These are phyloP conservation scores for Solanum okadae DNA, from an alignment of 257 asterid genomes.

Conservation along the genomic window DNA sequence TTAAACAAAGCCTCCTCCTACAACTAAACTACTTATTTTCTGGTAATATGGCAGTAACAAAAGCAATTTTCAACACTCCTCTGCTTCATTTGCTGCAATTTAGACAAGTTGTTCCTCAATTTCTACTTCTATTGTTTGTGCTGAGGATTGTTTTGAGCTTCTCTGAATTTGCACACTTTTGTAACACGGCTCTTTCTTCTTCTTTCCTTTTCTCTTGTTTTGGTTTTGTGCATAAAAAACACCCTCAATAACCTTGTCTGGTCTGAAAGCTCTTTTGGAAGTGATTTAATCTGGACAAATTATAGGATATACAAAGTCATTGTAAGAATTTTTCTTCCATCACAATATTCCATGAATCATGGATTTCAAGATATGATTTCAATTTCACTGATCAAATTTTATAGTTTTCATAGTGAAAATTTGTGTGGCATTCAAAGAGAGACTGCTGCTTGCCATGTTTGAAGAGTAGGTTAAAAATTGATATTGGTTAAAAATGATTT, in stretches of 20 bases:
- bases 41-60: not conserved
- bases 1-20: not conserved
- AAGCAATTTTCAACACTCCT: not conserved
- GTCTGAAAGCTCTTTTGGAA: not conserved
- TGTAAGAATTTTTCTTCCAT: not conserved
- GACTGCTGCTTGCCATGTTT: not conserved
- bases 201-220: not conserved
- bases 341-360: not conserved
- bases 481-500: not conserved
- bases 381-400: not conserved
- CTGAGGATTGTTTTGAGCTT: not conserved
- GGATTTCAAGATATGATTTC: not conserved
- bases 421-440: not conserved
- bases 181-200: not conserved
- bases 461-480: not conserved
- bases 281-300: not conserved
- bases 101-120: not conserved
- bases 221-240: not conserved
- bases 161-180: not conserved
- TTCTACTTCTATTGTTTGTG: not conserved
- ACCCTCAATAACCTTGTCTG: not conserved
- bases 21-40: not conserved
- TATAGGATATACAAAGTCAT: not conserved
- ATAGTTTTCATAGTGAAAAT: not conserved
- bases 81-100: not conserved